Evolutionary conservation across 345 rosid species (phyloP).

Genomic region (Citrus glauca): DNA sequence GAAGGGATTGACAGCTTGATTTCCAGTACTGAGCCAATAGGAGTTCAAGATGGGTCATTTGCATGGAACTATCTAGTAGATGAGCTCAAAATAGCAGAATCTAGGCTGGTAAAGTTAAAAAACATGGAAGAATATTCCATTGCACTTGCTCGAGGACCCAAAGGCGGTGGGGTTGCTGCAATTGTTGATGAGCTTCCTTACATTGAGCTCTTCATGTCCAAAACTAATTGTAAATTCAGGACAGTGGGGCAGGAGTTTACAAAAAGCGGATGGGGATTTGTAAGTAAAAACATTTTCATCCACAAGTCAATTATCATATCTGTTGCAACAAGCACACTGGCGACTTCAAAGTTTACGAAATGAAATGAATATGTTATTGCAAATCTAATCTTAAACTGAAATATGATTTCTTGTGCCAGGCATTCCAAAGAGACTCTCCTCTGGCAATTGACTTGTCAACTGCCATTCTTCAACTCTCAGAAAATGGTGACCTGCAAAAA

Average conservation of each 20-base stretch:
- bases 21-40: constrained; percentile 62
- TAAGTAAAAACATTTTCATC: constrained; percentile 39
- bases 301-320: not conserved
- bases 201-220: constrained; percentile 70
- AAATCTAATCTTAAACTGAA: not conserved
- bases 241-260: constrained; percentile 93
- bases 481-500: constrained; percentile 77
- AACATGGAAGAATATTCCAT: constrained; percentile 42
- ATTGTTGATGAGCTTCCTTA: constrained; percentile 96
- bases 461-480: constrained; percentile 79
- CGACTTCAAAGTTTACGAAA: not conserved
- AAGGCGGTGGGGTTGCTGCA: constrained; percentile 74
- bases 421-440: constrained; percentile 91
- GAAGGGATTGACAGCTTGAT: constrained; percentile 76
- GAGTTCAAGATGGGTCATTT: constrained; percentile 87
- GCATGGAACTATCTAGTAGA: constrained; percentile 70
- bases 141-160: constrained; percentile 62
- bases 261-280: constrained; percentile 94
- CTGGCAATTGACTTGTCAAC: constrained; percentile 88
- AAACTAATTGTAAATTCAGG: constrained; percentile 55
- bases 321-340: not conserved
- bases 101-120: constrained; percentile 56
- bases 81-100: constrained; percentile 74
- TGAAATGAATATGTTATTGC: not conserved
- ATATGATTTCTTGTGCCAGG: constrained; percentile 40